A percentile compares a stretch with the other conserved stretches of the same genome.
Evolutionary conservation across 1,284 basidiomycete genomes (phyloP).

Genomic region (Marasmius oreades): DNA sequence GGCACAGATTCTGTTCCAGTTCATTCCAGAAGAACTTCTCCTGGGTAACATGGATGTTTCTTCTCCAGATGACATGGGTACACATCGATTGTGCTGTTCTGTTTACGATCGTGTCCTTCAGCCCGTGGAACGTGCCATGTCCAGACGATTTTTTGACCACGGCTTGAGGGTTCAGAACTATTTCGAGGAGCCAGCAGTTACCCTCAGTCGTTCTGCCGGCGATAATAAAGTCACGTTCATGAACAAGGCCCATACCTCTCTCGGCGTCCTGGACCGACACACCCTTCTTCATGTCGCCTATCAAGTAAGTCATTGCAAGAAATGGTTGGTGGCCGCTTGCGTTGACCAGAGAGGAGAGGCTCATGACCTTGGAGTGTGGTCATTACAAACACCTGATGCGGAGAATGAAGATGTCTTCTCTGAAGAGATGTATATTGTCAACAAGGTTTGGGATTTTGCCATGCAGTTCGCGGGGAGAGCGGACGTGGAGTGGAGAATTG

Average conservation of each 20-base stretch:
- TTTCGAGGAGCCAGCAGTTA: constrained; percentile 64
- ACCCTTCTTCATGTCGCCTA: constrained; percentile 78
- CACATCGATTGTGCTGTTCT: constrained; percentile 51
- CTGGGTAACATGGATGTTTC: constrained; percentile 38
- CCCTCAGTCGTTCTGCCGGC: constrained; percentile 49
- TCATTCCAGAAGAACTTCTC: constrained; percentile 64
- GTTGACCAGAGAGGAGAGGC: constrained; percentile 76
- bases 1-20: constrained; percentile 54
- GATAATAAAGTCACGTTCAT: constrained; percentile 40
- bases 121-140: constrained; percentile 56
- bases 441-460: constrained; percentile 66
- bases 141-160: constrained; percentile 44
- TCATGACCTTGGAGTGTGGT: constrained; percentile 63
- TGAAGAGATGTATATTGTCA: constrained; percentile 34
- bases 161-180: constrained; percentile 37
- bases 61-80: constrained; percentile 32
- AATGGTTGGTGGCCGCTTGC: constrained; percentile 74
- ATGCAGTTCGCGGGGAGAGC: constrained; percentile 55
- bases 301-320: constrained; percentile 53
- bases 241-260: constrained; percentile 38
- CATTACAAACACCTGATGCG: constrained; percentile 41
- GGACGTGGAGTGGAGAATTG: constrained; percentile 76
- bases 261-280: constrained; percentile 69
- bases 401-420: constrained; percentile 20
- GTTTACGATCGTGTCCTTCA: constrained; percentile 69